These are phyloP conservation scores for Dipteronia sinensis DNA, from an alignment of 345 rosid genomes.

Conservation along the genomic window DNA sequence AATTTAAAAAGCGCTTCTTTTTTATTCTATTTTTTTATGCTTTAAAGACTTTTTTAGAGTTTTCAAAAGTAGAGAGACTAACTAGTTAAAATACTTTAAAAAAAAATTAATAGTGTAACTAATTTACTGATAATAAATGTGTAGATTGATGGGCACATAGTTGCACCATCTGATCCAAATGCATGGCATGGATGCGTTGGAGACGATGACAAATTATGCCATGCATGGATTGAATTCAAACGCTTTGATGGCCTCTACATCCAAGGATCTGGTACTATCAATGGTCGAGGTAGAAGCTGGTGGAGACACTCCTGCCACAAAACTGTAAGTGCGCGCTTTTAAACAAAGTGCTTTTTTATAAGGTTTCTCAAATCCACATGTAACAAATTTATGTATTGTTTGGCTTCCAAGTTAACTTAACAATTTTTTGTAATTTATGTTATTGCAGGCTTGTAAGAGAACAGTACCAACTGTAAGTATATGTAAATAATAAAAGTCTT, in stretches of 20 bases:
- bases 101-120: too few species aligned
- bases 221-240: neutral
- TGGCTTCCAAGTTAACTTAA: too few species aligned
- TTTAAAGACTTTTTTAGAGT: too few species aligned
- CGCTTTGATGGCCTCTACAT: neutral
- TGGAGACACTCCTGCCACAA: neutral
- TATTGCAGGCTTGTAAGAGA: slow-evolving; percentile 36
- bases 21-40: too few species aligned
- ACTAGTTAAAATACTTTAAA: too few species aligned
- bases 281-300: neutral
- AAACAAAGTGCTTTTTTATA: too few species aligned
- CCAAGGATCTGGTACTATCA: neutral
- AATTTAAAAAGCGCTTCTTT: too few species aligned
- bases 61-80: too few species aligned
- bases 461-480: slow-evolving; percentile 42
- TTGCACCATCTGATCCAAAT: slow-evolving; percentile 7
- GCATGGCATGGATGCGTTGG: neutral
- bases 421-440: neutral
- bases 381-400: too few species aligned
- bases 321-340: too few species aligned
- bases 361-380: too few species aligned
- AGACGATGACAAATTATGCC: neutral
- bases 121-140: neutral
- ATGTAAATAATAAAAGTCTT: neutral
- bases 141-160: neutral